These are phyloP conservation scores for Stephanodiscus triporus DNA, from an alignment of 108 stramenopile genomes.

Conservation along the genomic window DNA sequence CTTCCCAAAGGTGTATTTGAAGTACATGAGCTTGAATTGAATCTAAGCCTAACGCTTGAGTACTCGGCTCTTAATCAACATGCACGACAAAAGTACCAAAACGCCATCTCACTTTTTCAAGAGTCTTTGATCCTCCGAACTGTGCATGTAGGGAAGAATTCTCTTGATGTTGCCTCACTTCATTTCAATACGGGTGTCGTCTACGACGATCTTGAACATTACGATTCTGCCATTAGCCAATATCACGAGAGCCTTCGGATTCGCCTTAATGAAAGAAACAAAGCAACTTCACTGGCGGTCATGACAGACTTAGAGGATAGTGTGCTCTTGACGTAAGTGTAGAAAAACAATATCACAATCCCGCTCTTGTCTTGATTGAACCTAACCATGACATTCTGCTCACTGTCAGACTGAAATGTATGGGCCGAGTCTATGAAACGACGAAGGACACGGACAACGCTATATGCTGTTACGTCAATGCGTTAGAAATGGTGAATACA, in stretches of 20 bases:
- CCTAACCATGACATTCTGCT: neutral
- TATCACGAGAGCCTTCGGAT: slow-evolving; percentile 57
- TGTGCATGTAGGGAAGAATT: slow-evolving; percentile 45
- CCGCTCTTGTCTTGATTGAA: neutral
- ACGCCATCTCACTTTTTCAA: slow-evolving; percentile 42
- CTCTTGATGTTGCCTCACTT: slow-evolving; percentile 51
- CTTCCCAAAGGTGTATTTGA: slow-evolving; percentile 14
- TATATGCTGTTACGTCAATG: slow-evolving; percentile 44
- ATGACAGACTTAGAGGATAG: slow-evolving; percentile 29
- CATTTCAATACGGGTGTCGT: slow-evolving; percentile 55
- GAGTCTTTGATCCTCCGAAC: slow-evolving; percentile 49
- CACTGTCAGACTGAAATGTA: slow-evolving; percentile 32
- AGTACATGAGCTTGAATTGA: slow-evolving; percentile 36
- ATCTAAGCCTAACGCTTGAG: slow-evolving; percentile 41
- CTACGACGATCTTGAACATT: slow-evolving; percentile 50
- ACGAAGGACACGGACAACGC: slow-evolving; percentile 39
- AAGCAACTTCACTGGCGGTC: slow-evolving; percentile 11
- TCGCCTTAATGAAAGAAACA: slow-evolving; percentile 33
- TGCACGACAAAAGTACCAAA: slow-evolving; percentile 34
- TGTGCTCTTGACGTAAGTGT: slow-evolving; percentile 28
- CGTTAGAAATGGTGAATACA: slow-evolving; percentile 26
- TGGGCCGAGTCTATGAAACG: slow-evolving; percentile 43
- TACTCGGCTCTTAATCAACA: slow-evolving; percentile 43
- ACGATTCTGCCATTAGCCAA: slow-evolving; percentile 34
- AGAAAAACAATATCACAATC: neutral